A percentile compares a stretch with the other conserved stretches of the same genome.
These are phyloP conservation scores for Casuarina glauca DNA, from an alignment of 306 rosid genomes.

Conservation along the genomic window DNA sequence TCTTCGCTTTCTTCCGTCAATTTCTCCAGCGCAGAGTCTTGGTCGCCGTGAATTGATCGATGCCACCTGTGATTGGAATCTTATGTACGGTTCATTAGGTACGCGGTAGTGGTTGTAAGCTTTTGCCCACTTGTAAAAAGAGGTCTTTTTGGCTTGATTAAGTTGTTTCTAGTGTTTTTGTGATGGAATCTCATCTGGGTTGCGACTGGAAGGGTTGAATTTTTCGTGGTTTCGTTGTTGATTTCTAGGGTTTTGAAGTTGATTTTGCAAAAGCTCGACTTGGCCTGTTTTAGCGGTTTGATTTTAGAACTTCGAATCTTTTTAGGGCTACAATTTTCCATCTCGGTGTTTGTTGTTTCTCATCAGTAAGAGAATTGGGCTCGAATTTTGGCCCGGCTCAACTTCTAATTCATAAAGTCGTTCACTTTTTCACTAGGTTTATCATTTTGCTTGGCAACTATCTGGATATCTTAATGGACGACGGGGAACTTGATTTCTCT, in stretches of 20 bases:
- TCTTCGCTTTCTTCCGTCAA: neutral
- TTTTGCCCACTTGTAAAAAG: neutral
- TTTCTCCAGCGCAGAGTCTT: neutral
- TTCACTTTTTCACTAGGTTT: slow-evolving; percentile 5
- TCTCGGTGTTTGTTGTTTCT: slow-evolving; percentile 14
- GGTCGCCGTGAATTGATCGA: slow-evolving; percentile 5
- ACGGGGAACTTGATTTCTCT: slow-evolving; percentile 84
- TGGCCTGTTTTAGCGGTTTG: neutral
- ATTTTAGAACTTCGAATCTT: neutral
- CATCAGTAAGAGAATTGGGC: neutral
- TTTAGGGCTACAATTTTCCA: slow-evolving; percentile 5
- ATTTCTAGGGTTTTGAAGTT: slow-evolving; percentile 2
- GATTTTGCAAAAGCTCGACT: neutral
- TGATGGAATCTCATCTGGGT: neutral
- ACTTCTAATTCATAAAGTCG: neutral
- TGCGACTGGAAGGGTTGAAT: neutral
- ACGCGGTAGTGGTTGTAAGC: slow-evolving; percentile 15
- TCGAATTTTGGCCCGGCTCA: slow-evolving; percentile 10
- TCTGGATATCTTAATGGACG: slow-evolving; percentile 58
- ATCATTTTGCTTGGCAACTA: slow-evolving; percentile 18
- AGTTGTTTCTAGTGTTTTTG: neutral
- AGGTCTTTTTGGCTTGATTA: slow-evolving; percentile 1
- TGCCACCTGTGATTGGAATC: slow-evolving; percentile 1
- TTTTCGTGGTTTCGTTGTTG: neutral
- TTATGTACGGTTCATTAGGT: neutral